phyloP scores from a whole-genome alignment of 2,329 filamentous ascomycete genomes.

The Microsporum audouinii region DNA sequence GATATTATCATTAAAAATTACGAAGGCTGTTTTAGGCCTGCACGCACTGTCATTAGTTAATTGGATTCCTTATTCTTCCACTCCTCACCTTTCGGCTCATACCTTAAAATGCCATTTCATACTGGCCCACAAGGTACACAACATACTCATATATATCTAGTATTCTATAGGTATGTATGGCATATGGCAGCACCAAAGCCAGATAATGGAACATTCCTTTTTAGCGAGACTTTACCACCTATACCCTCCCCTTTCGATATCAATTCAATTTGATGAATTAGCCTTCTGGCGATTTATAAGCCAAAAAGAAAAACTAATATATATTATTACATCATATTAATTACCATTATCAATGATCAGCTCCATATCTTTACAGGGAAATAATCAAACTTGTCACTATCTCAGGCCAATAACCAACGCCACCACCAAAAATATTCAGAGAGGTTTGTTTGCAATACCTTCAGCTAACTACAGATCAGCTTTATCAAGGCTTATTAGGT shows the following conservation, averaged over 20 bases:
- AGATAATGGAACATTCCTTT: not conserved
- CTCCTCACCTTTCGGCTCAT: not conserved
- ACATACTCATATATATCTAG: not conserved
- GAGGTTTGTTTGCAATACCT: too few relatives aligned
- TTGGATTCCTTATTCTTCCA: not conserved
- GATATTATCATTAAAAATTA: not conserved
- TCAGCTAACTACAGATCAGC: not conserved
- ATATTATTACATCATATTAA: too few relatives aligned
- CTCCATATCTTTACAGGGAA: too few relatives aligned
- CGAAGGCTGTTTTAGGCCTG: not conserved
- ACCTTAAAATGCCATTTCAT: not conserved
- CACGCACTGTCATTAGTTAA: not conserved
- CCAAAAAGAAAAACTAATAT: too few relatives aligned
- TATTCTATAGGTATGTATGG: not conserved
- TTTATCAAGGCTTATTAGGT: not conserved
- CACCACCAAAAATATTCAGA: too few relatives aligned
- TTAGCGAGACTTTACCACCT: not conserved
- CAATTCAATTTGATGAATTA: not conserved
- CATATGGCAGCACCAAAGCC: too few relatives aligned
- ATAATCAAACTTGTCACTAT: too few relatives aligned
- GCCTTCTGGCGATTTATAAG: too few relatives aligned
- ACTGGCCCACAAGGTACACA: not conserved
- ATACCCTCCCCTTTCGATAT: not conserved
- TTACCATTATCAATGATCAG: too few relatives aligned
- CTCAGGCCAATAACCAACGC: too few relatives aligned